These are phyloP conservation scores for Pseudocercospora eumusae DNA, from an alignment of 2,329 filamentous ascomycete species.

Conservation along the genomic window DNA sequence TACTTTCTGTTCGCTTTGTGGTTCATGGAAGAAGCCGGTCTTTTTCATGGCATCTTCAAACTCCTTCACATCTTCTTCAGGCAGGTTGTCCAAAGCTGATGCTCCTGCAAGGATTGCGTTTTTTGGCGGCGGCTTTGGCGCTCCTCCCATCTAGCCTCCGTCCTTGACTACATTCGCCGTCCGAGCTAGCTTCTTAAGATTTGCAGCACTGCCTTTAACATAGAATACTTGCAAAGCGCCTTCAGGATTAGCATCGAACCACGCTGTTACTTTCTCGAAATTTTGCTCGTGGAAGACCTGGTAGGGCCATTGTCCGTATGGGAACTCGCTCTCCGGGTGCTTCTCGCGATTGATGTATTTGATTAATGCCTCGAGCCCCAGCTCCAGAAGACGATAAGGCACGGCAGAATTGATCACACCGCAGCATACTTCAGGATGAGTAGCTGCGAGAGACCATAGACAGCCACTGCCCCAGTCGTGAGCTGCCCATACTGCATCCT, in stretches of 20 bases:
- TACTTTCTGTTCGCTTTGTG: slow-evolving; percentile 47
- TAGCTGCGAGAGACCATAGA: slow-evolving; percentile 24
- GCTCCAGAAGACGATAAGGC: slow-evolving; percentile 45
- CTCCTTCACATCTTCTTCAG: slow-evolving; percentile 31
- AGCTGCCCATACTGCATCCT: slow-evolving; percentile 49
- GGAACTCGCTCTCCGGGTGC: slow-evolving; percentile 12
- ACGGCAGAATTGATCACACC: slow-evolving; percentile 38
- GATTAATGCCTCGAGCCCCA: background rate
- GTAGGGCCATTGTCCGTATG: slow-evolving; percentile 41
- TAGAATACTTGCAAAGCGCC: slow-evolving; percentile 32
- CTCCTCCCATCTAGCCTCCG: slow-evolving; percentile 39
- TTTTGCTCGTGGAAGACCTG: slow-evolving; percentile 35
- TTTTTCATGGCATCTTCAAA: slow-evolving; percentile 41
- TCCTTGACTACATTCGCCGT: slow-evolving; percentile 28
- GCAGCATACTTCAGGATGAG: slow-evolving; percentile 36
- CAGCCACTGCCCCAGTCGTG: slow-evolving; percentile 48
- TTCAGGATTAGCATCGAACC: slow-evolving; percentile 23
- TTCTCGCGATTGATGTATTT: slow-evolving; percentile 1
- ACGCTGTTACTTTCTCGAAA: slow-evolving; percentile 26
- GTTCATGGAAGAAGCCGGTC: slow-evolving; percentile 47
- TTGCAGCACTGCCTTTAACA: slow-evolving; percentile 27
- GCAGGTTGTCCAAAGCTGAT: slow-evolving; percentile 28
- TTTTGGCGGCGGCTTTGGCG: slow-evolving; percentile 24
- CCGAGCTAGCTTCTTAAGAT: slow-evolving; percentile 29
- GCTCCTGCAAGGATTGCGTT: slow-evolving; percentile 35